A percentile compares a stretch with the other conserved stretches of the same genome.
These are phyloP conservation scores for Jamesozyma piceae DNA, from an alignment of 805 yeast species.

Conservation along the genomic window DNA sequence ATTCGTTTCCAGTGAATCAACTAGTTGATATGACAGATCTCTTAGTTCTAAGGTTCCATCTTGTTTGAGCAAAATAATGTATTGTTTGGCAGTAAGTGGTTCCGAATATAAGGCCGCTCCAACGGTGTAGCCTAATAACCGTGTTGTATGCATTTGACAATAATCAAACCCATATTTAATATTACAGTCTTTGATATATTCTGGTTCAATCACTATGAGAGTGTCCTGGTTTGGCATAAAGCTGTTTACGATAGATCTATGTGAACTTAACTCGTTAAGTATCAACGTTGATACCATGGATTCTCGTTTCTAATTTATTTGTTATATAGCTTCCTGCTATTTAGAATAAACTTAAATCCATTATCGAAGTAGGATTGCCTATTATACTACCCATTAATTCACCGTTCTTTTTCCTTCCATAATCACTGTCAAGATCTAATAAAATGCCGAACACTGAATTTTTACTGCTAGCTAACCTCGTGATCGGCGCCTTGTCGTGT, in stretches of 20 bases:
- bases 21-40: slow-evolving; percentile 1
- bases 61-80: slow-evolving; percentile 13
- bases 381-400: no score
- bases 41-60: slow-evolving; percentile 14
- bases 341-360: no score
- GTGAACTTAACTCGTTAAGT: neutral
- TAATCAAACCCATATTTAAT: neutral
- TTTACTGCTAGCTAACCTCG: no score
- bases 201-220: slow-evolving; percentile 1
- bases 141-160: neutral
- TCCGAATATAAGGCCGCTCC: slow-evolving; percentile 12
- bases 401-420: no score
- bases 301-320: neutral
- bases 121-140: slow-evolving; percentile 10
- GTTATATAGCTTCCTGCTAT: no score
- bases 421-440: no score
- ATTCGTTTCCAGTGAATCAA: slow-evolving; percentile 11
- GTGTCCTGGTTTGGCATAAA: neutral
- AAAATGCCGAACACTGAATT: no score
- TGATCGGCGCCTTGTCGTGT: no score
- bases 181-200: neutral
- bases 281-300: neutral
- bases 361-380: no score
- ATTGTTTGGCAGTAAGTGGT: slow-evolving; percentile 8
- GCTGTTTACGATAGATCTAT: neutral